A percentile compares a stretch with the other conserved stretches of the same genome.
phyloP scores from a whole-genome alignment of 805 yeast genomes.

The Starmerella vaccinii region DNA sequence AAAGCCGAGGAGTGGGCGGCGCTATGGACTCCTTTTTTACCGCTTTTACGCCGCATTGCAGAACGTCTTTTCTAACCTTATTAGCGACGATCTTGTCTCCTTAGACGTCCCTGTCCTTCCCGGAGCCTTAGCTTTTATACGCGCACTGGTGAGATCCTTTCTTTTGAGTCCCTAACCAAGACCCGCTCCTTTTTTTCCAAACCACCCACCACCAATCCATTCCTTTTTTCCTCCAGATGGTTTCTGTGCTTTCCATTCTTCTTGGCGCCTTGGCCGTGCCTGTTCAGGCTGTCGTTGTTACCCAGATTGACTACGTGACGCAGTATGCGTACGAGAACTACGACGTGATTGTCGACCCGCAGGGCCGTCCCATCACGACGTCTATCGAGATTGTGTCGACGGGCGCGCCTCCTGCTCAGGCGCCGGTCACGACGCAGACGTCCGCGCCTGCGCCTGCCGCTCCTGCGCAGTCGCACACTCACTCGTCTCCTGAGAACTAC shows the following conservation, averaged over 20 bases:
- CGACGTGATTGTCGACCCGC: constrained; percentile 23
- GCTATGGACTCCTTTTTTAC: background rate
- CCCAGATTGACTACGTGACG: constrained; percentile 21
- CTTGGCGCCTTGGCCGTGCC: constrained; percentile 5
- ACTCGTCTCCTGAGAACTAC: constrained; percentile 1
- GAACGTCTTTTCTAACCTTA: background rate
- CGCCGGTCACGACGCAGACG: background rate
- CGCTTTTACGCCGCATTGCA: background rate
- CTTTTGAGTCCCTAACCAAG: background rate
- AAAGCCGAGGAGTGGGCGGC: background rate
- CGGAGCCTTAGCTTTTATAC: background rate
- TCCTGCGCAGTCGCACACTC: background rate
- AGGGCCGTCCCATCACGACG: constrained; percentile 24
- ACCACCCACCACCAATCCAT: background rate
- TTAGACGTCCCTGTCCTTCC: background rate
- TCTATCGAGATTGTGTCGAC: constrained; percentile 9
- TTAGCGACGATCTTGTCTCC: background rate
- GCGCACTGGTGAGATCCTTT: background rate
- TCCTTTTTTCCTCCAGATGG: background rate
- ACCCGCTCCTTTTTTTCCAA: background rate
- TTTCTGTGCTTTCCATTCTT: constrained; percentile 35
- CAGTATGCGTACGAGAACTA: constrained; percentile 22
- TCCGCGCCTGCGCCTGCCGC: background rate
- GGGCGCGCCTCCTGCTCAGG: constrained; percentile 2
- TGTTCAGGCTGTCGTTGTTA: constrained; percentile 22